These are phyloP conservation scores for Suillus paluster DNA, from an alignment of 768 basidiomycete genomes.

Conservation along the genomic window DNA sequence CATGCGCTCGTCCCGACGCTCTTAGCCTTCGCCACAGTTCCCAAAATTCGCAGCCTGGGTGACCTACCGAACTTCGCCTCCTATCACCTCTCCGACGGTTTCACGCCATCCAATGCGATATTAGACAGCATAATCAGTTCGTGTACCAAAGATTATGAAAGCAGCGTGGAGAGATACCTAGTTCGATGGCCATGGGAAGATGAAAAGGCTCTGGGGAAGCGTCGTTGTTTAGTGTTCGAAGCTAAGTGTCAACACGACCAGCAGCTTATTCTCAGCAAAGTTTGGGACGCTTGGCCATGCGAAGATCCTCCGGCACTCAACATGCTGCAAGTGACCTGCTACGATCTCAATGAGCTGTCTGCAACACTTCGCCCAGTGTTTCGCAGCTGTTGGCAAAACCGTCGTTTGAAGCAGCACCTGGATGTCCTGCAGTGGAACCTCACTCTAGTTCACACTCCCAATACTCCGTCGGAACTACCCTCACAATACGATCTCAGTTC, in stretches of 20 bases:
- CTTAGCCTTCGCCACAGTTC: not conserved
- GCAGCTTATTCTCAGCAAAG: too few species aligned
- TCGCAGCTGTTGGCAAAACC: too few species aligned
- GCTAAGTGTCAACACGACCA: not conserved
- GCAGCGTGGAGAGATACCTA: not conserved
- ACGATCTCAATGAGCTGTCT: too few species aligned
- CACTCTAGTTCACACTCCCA: too few species aligned
- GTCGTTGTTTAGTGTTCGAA: not conserved
- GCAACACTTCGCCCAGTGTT: too few species aligned
- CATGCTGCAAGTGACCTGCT: too few species aligned
- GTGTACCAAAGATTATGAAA: not conserved
- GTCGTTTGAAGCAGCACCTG: too few species aligned
- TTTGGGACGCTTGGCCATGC: too few species aligned
- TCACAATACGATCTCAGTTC: too few species aligned
- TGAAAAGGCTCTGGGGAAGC: not conserved
- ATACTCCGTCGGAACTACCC: too few species aligned
- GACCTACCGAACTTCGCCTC: not conserved
- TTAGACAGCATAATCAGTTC: not conserved
- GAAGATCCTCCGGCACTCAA: too few species aligned
- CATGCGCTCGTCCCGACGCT: not conserved
- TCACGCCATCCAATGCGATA: not conserved
- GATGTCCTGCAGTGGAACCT: too few species aligned
- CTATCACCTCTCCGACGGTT: conserved; percentile 1
- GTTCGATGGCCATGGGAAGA: not conserved
- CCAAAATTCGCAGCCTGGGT: not conserved